Base-by-base conservation (phyloP, 2,329 filamentous ascomycete species). In the Zasmidium angulare region DNA sequence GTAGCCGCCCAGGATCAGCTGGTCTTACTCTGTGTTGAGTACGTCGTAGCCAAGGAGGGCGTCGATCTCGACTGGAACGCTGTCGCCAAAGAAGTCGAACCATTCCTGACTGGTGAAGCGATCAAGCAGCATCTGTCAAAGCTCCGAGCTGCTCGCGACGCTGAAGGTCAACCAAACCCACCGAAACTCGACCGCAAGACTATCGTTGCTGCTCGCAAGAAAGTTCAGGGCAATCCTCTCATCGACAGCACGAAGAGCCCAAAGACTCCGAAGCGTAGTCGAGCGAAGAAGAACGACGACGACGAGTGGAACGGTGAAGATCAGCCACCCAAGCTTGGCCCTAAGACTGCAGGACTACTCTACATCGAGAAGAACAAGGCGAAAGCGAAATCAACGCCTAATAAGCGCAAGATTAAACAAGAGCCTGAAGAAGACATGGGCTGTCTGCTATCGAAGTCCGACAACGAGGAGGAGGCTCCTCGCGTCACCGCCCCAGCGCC, bases 111-210 rank as follows among this genome's bases (percentile, higher is more conserved):
- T 7, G 63, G 62, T n/a, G 64, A 69, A 23, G 63, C 66, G 2
- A 58, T 68, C 52, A 60, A 61, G 43, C 69, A 71, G 60, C 69
- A 71, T 31, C 56, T 71, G 2, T 51, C 48, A 14, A 71, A 70
- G 56, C 46, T 69, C 19, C 66, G 66, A 40, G 53, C 57, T 17
- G 62, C 63, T 14, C 67, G 68, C 21, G 58, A 54, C 1, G 47
- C 46, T 4, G 50, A 40, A 3, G 60, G 57, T 1, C 53, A 62
- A 21, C 26, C 46, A 17, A 63, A 67, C 14, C 69, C 69, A 19
- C 63, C 66, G 1, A 55, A 58, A 47, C 55, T 62, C 14, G 53
- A 62, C 6, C 62, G 55, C 26, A 53, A 55, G 46, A 12, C 20
- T 17, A 23, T 29, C 20, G 51, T 26, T 14, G 2, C 26, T 21